Evolutionary conservation across 257 asterid species (phyloP).

Genomic region (Ehretia macrophylla): DNA sequence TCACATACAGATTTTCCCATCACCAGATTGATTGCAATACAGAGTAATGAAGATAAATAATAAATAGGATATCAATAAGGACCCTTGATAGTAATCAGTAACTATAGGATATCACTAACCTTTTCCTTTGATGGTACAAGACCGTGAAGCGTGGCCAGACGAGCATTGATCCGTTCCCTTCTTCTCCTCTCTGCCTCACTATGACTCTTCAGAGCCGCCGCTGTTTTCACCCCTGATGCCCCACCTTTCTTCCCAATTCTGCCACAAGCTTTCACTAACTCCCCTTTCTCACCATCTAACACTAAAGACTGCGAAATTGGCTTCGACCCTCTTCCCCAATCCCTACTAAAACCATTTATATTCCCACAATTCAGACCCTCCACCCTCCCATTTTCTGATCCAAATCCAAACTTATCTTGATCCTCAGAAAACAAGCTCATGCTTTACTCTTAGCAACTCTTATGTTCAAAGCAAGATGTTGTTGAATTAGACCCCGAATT

Average conservation of each 20-base stretch:
- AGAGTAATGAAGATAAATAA: too few species aligned
- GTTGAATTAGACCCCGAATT: too few species aligned
- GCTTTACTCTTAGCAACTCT: neutral
- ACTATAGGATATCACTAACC: constrained; percentile 36
- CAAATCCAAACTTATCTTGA: constrained; percentile 15
- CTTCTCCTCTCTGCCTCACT: constrained; percentile 91
- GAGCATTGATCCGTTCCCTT: constrained; percentile 83
- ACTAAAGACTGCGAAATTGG: constrained; percentile 35
- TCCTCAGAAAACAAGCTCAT: constrained; percentile 28
- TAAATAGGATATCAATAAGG: too few species aligned
- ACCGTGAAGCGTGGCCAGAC: constrained; percentile 54
- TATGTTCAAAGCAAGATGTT: too few species aligned
- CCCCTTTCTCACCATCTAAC: constrained; percentile 53
- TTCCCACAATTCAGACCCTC: constrained; percentile 22
- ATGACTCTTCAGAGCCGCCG: constrained; percentile 77
- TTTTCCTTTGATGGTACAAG: constrained; percentile 66
- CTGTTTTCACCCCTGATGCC: constrained; percentile 41
- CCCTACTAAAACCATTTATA: constrained; percentile 16
- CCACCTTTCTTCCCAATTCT: constrained; percentile 38
- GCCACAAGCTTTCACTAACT: constrained; percentile 44
- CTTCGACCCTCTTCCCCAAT: constrained; percentile 26
- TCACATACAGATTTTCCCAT: too few species aligned
- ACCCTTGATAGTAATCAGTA: too few species aligned
- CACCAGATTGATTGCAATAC: too few species aligned
- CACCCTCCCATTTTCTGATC: constrained; percentile 19